A percentile compares a stretch with the other conserved stretches of the same genome.
phyloP scores from a whole-genome alignment of 2,329 filamentous ascomycete genomes.

The Neurospora sp. region DNA sequence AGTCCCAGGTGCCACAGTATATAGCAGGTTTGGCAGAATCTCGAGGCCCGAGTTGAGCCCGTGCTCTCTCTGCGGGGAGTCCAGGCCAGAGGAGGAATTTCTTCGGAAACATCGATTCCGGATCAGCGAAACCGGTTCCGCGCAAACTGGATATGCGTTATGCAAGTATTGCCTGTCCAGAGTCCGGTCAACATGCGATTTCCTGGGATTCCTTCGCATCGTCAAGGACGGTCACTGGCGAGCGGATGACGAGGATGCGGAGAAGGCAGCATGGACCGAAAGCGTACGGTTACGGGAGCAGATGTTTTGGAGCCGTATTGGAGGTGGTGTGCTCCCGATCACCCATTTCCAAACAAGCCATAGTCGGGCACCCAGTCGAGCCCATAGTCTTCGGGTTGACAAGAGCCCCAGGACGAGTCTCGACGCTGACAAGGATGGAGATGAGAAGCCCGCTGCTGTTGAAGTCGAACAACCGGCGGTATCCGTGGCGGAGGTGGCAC shows the following conservation, averaged over 20 bases:
- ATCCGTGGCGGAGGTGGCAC: conserved; percentile 4
- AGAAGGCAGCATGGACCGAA: conserved; percentile 90
- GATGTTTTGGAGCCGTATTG: conserved; percentile 95
- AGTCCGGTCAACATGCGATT: conserved; percentile 82
- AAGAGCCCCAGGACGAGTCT: conserved; percentile 18
- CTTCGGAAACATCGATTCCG: conserved; percentile 80
- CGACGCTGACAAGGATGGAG: conserved; percentile 7
- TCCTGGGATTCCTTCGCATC: conserved; percentile 82
- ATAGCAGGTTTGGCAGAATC: conserved; percentile 33
- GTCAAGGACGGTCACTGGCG: conserved; percentile 89
- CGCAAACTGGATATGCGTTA: conserved; percentile 72
- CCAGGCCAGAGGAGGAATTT: conserved; percentile 59
- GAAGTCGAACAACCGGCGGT: not conserved
- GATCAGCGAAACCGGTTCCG: conserved; percentile 75
- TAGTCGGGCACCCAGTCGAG: conserved; percentile 12
- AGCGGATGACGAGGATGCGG: conserved; percentile 71
- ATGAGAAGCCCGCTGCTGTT: not conserved
- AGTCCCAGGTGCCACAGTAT: conserved; percentile 45
- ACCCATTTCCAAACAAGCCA: conserved; percentile 21
- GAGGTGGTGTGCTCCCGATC: conserved; percentile 77
- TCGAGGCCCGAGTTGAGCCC: conserved; percentile 50
- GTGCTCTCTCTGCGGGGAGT: conserved; percentile 85
- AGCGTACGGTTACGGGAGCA: conserved; percentile 80
- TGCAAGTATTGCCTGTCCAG: conserved; percentile 81
- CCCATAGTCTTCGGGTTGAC: conserved; percentile 13